phyloP scores from a whole-genome alignment of 176 grass and related monocot species.

The Phoenix dactylifera region DNA sequence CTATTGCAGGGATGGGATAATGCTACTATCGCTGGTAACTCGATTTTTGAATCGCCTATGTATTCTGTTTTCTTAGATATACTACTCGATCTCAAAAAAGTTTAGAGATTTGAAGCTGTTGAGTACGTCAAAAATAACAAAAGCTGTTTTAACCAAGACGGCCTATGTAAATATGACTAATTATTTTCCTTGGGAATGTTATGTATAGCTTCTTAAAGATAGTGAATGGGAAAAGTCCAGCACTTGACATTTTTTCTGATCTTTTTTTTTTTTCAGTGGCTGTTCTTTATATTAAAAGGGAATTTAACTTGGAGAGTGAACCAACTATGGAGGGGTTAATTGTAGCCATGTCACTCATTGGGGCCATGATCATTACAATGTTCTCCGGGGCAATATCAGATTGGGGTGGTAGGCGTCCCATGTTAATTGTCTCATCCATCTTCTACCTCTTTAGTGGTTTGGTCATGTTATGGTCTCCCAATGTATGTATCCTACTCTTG shows the following conservation, averaged over 20 bases:
- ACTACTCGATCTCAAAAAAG: neutral
- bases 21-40: constrained; percentile 63
- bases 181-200: neutral
- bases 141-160: no score
- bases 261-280: constrained; percentile 22
- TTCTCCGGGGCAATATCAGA: constrained; percentile 86
- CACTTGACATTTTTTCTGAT: neutral
- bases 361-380: constrained; percentile 74
- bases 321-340: constrained; percentile 66
- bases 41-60: neutral
- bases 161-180: no score
- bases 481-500: constrained; percentile 54
- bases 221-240: no score
- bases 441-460: constrained; percentile 46
- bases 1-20: constrained; percentile 93
- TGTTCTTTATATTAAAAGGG: constrained; percentile 71
- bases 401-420: constrained; percentile 45
- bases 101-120: neutral
- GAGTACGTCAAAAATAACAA: no score
- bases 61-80: neutral
- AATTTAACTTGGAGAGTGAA: constrained; percentile 50
- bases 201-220: neutral
- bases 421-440: constrained; percentile 61
- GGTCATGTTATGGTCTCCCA: constrained; percentile 75
- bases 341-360: constrained; percentile 72